Conservation (phyloP, 148 eudicot genomes). For the Vaccinium myrtillus region DNA sequence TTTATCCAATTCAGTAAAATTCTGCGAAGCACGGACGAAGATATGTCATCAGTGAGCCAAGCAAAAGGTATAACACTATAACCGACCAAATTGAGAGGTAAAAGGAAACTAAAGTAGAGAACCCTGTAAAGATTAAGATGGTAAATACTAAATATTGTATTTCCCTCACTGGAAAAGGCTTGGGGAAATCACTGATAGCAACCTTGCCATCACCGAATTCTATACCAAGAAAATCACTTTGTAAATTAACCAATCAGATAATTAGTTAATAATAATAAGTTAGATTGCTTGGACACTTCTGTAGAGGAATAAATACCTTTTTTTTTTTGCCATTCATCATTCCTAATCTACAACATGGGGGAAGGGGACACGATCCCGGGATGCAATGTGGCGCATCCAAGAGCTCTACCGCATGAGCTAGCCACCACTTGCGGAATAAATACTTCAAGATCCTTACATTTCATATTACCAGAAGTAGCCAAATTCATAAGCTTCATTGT, state of each 20-base stretch:
- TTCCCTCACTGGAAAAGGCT: neutral
- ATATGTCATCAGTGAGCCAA: conserved; percentile 7
- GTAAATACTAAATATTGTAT: neutral
- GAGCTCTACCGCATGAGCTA: too few relatives aligned
- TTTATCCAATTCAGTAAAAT: conserved; percentile 15
- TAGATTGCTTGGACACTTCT: neutral
- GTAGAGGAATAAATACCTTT: neutral
- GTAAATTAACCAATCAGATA: neutral
- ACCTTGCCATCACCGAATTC: neutral
- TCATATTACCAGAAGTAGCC: neutral
- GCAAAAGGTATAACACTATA: neutral
- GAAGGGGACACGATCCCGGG: too few relatives aligned
- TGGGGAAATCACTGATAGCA: neutral
- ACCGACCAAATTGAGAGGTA: neutral
- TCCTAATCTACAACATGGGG: too few relatives aligned
- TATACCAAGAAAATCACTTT: neutral
- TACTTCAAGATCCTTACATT: neutral
- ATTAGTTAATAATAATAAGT: neutral
- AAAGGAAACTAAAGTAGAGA: neutral
- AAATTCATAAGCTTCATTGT: neutral
- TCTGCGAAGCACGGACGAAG: conserved; percentile 33
- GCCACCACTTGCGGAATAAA: neutral
- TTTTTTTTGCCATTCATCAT: too few relatives aligned
- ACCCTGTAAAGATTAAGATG: neutral
- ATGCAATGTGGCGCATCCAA: too few relatives aligned